A percentile compares a stretch with the other conserved stretches of the same genome.
Conservation (phyloP, 148 eudicot species). For the Chenopodium suecicum region DNA sequence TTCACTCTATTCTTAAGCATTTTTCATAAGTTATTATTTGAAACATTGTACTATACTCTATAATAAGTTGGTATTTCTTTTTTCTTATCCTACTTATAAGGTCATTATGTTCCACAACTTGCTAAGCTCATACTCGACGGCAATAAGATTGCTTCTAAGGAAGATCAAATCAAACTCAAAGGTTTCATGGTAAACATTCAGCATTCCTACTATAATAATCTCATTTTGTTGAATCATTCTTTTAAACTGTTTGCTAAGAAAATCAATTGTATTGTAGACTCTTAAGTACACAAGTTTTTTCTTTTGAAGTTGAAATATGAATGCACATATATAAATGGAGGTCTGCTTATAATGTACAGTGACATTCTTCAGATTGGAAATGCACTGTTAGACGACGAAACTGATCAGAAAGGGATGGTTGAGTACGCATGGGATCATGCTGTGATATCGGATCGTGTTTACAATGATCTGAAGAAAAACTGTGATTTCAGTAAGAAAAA, state of each 20-base stretch:
- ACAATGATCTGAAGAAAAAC: conserved; percentile 39
- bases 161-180: conserved; percentile 58
- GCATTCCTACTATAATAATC: background rate
- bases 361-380: conserved; percentile 63
- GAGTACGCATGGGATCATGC: conserved; percentile 93
- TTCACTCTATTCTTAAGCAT: background rate
- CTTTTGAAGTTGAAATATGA: background rate
- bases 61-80: background rate
- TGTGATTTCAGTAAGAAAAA: conserved; percentile 55
- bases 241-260: background rate
- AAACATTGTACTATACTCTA: background rate
- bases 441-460: conserved; percentile 62
- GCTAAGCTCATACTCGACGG: conserved; percentile 53
- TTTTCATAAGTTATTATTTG: background rate
- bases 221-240: background rate
- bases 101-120: conserved; percentile 90
- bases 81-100: conserved; percentile 18
- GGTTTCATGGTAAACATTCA: conserved; percentile 65
- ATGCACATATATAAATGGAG: background rate
- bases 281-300: no score
- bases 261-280: no score
- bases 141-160: conserved; percentile 44
- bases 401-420: conserved; percentile 77
- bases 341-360: background rate
- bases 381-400: conserved; percentile 73